Conservation (phyloP, 768 basidiomycete species). For the Gymnopilus junonius region DNA sequence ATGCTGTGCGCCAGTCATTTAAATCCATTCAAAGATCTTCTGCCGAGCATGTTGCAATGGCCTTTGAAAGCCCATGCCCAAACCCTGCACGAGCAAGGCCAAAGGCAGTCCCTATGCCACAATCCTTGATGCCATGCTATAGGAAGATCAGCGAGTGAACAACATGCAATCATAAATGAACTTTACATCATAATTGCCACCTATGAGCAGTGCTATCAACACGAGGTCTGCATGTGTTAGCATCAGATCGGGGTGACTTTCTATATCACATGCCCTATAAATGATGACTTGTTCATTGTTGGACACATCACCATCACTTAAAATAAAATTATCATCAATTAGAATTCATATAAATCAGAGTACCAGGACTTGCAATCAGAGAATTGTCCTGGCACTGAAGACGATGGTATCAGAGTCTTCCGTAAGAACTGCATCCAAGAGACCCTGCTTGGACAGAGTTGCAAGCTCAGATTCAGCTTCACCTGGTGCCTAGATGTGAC, state of each 20-base stretch:
- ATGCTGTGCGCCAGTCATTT: neutral
- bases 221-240: too few relatives aligned
- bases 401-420: too few relatives aligned
- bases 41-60: neutral
- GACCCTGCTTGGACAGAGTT: neutral
- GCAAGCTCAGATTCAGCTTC: constrained; percentile 8
- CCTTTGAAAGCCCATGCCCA: neutral
- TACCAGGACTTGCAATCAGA: neutral
- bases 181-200: constrained; percentile 6
- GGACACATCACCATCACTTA: too few relatives aligned
- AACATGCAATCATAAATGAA: neutral
- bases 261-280: neutral
- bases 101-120: too few relatives aligned
- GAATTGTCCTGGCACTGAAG: neutral
- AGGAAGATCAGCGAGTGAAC: neutral
- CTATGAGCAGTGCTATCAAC: constrained; percentile 2
- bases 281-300: constrained; percentile 6
- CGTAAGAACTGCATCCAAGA: constrained; percentile 1
- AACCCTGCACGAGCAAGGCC: neutral
- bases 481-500: neutral
- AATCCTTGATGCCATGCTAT: too few relatives aligned
- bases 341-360: neutral
- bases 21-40: neutral
- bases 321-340: neutral
- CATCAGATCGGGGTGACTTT: neutral